A percentile compares a stretch with the other conserved stretches of the same genome.
These are phyloP conservation scores for Phytophthora pinifolia DNA, from an alignment of 352 stramenopile genomes.

Conservation along the genomic window DNA sequence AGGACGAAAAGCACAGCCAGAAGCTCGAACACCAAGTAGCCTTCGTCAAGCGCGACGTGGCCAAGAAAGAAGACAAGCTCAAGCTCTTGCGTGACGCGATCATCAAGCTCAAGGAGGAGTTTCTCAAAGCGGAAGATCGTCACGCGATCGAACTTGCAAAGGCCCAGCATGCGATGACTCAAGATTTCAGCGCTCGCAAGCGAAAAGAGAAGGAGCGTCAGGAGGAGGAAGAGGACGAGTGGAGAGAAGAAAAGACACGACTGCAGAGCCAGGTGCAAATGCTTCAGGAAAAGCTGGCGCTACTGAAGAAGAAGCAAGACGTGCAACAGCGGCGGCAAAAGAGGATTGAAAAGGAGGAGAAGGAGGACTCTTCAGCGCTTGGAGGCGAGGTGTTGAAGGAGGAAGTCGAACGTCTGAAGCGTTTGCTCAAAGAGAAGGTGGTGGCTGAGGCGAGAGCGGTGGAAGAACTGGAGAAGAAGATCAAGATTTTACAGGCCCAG, in stretches of 20 bases:
- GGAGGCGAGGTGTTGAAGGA: conserved; percentile 30
- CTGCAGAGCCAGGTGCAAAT: conserved; percentile 59
- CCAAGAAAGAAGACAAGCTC: conserved; percentile 65
- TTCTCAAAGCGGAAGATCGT: conserved; percentile 81
- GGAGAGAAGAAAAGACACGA: conserved; percentile 50
- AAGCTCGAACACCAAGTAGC: conserved; percentile 51
- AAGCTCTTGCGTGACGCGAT: conserved; percentile 74
- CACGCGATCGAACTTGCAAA: conserved; percentile 73
- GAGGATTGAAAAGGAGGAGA: conserved; percentile 22
- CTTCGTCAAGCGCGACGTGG: conserved; percentile 42
- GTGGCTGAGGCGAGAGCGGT: conserved; percentile 45
- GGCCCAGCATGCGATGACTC: conserved; percentile 45
- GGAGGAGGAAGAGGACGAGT: conserved; percentile 41
- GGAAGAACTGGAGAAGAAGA: conserved; percentile 64
- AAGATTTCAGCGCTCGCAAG: conserved; percentile 31
- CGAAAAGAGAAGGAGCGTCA: conserved; percentile 42
- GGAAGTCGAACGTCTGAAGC: conserved; percentile 58
- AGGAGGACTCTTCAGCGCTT: conserved; percentile 7
- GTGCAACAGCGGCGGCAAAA: conserved; percentile 21
- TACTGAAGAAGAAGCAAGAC: conserved; percentile 41
- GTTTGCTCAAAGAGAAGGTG: conserved; percentile 57
- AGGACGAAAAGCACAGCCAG: conserved; percentile 39
- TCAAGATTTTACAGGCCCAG: conserved; percentile 75
- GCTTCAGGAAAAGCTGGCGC: conserved; percentile 61
- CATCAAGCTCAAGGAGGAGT: conserved; percentile 89